Evolutionary conservation across 2,329 filamentous ascomycete genomes (phyloP).

Genomic region (Phialophora chinensis): DNA sequence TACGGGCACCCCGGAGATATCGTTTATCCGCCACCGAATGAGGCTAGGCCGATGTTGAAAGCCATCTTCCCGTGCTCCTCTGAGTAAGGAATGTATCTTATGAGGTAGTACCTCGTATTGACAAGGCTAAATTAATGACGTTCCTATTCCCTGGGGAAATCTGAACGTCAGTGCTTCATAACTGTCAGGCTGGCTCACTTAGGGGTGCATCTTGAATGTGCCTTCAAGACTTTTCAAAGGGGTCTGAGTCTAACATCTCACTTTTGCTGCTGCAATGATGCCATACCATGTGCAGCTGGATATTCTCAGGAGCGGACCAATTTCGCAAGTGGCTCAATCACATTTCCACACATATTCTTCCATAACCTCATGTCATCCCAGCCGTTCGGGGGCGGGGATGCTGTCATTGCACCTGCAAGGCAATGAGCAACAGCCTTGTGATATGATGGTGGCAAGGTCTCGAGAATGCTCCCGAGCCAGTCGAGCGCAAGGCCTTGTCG

Average conservation of each 20-base stretch:
- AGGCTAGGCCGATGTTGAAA: not conserved
- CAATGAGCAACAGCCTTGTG: not conserved
- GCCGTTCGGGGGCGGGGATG: not conserved
- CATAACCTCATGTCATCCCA: constrained; percentile 7
- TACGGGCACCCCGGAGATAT: not conserved
- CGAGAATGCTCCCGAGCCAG: not conserved
- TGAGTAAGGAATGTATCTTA: no score
- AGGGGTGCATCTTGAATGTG: not conserved
- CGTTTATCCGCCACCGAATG: not conserved
- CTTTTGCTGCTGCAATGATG: no score
- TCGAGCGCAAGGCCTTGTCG: not conserved
- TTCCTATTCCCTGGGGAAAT: no score
- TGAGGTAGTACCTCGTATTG: no score
- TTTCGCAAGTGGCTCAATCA: not conserved
- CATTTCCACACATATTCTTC: not conserved
- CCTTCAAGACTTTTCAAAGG: no score
- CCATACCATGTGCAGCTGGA: no score
- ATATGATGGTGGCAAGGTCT: not conserved
- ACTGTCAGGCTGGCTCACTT: not conserved
- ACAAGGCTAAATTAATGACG: no score
- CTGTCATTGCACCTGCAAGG: not conserved
- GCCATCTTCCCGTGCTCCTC: not conserved
- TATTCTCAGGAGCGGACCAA: not conserved
- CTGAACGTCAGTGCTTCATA: not conserved
- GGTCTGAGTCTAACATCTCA: no score